Percentiles rank a stretch among this genome's conserved stretches.
Conservation (phyloP, 2,329 filamentous ascomycete species). For the Berkeleyomyces basicola region DNA sequence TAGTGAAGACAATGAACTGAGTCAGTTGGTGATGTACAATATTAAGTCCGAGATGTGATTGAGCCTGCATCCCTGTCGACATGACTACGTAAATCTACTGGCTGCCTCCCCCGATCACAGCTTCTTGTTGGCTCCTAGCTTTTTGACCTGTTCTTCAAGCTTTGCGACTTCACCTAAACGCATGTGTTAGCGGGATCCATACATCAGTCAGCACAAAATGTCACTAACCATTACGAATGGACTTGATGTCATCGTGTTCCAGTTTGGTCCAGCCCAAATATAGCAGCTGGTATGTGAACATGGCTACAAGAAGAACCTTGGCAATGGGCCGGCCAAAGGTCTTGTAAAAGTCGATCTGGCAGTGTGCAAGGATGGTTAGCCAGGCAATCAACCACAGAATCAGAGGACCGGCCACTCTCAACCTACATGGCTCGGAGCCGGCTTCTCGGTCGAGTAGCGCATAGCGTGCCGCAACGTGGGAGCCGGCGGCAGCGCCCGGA, state of each 20-base stretch:
- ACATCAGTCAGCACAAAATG: neutral
- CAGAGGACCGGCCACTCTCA: neutral
- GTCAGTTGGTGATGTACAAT: neutral
- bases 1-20: too few species aligned
- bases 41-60: neutral
- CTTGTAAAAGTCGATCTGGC: slow-evolving; percentile 52
- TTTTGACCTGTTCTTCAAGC: slow-evolving; percentile 4
- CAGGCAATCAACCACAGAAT: neutral
- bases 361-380: neutral
- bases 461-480: neutral
- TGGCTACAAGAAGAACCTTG: slow-evolving; percentile 57
- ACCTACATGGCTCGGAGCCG: slow-evolving; percentile 10
- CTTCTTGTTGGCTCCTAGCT: slow-evolving; percentile 8
- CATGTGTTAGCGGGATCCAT: neutral
- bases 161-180: neutral
- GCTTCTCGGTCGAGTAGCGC: slow-evolving; percentile 8
- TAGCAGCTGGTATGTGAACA: slow-evolving; percentile 61
- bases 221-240: slow-evolving; percentile 5
- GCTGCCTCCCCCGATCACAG: neutral
- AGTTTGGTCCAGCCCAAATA: slow-evolving; percentile 63
- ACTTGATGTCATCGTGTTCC: slow-evolving; percentile 47
- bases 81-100: neutral
- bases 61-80: neutral
- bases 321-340: slow-evolving; percentile 56
- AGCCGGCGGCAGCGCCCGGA: neutral